phyloP scores from a whole-genome alignment of 1,284 basidiomycete genomes.

The Filobasidium uniguttulatum region DNA sequence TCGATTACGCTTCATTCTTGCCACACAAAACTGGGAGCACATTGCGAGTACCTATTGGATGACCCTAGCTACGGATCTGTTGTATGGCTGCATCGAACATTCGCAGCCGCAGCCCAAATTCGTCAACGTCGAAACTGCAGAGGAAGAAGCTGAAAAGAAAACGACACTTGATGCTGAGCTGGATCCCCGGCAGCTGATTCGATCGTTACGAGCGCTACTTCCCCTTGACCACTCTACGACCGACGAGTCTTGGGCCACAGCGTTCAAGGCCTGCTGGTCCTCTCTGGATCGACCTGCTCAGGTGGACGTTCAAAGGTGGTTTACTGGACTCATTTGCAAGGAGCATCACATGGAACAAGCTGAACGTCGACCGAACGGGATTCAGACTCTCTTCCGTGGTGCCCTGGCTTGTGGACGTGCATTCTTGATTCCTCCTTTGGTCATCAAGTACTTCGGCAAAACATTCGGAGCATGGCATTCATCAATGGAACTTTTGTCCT shows the following conservation, averaged over 20 bases:
- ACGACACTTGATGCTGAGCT: constrained; percentile 4
- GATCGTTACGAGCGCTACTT: constrained; percentile 67
- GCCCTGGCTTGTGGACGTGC: constrained; percentile 72
- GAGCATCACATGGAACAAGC: constrained; percentile 86
- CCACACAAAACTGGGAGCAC: constrained; percentile 91
- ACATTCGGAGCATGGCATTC: constrained; percentile 94
- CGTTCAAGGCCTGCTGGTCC: constrained; percentile 82
- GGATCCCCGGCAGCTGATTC: constrained; percentile 49
- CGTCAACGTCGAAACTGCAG: constrained; percentile 19
- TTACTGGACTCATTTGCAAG: constrained; percentile 80
- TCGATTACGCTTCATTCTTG: constrained; percentile 80
- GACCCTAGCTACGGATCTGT: constrained; percentile 74
- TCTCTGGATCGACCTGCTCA: constrained; percentile 78
- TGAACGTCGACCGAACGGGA: constrained; percentile 82
- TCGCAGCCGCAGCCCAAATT: constrained; percentile 37
- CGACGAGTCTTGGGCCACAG: constrained; percentile 76
- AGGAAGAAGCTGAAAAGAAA: constrained; percentile 16
- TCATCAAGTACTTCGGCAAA: constrained; percentile 93
- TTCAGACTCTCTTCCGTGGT: constrained; percentile 79
- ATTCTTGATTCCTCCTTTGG: constrained; percentile 80
- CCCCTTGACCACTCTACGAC: constrained; percentile 66
- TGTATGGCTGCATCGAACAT: constrained; percentile 68
- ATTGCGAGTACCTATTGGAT: constrained; percentile 93
- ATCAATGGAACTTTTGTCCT: constrained; percentile 74
- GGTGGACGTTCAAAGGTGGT: constrained; percentile 72